Conservation (phyloP, 768 basidiomycete species). For the Butyriboletus loyo region DNA sequence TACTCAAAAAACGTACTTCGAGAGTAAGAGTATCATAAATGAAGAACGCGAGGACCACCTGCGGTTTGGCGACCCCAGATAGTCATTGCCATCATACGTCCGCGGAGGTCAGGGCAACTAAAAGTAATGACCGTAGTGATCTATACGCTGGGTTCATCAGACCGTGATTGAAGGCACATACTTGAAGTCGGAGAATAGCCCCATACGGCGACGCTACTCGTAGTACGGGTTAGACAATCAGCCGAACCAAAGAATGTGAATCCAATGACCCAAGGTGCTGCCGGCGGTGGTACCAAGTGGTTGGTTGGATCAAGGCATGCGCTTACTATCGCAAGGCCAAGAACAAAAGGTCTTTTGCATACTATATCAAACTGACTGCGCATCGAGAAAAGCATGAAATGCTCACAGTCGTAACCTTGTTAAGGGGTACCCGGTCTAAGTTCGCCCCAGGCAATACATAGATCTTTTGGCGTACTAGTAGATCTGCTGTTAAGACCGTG, state of each 20-base stretch:
- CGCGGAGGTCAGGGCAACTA: slow-evolving; percentile 65
- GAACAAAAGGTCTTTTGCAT: slow-evolving; percentile 16
- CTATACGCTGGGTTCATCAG: background rate
- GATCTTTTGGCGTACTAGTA: no score
- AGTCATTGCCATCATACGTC: slow-evolving; percentile 56
- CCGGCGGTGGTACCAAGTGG: slow-evolving; percentile 49
- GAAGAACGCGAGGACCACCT: slow-evolving; percentile 50
- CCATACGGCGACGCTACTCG: slow-evolving; percentile 59
- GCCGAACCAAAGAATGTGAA: slow-evolving; percentile 47
- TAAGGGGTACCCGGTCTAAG: slow-evolving; percentile 34
- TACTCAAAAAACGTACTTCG: slow-evolving; percentile 42
- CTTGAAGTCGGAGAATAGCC: slow-evolving; percentile 52
- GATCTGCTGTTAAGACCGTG: no score
- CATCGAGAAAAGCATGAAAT: background rate
- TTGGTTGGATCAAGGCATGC: slow-evolving; percentile 50
- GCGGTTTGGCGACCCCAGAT: slow-evolving; percentile 55
- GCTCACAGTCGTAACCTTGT: slow-evolving; percentile 38
- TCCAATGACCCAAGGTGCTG: slow-evolving; percentile 51
- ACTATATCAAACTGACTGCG: background rate
- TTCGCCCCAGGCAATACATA: slow-evolving; percentile 33
- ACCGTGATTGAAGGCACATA: slow-evolving; percentile 27
- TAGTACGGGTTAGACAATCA: background rate
- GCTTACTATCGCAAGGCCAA: slow-evolving; percentile 22
- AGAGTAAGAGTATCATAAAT: slow-evolving; percentile 61
- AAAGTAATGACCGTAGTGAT: background rate